Percentiles rank a stretch among this genome's conserved stretches.
Conservation (phyloP, 108 stramenopile genomes). For the Stephanodiscus triporus region DNA sequence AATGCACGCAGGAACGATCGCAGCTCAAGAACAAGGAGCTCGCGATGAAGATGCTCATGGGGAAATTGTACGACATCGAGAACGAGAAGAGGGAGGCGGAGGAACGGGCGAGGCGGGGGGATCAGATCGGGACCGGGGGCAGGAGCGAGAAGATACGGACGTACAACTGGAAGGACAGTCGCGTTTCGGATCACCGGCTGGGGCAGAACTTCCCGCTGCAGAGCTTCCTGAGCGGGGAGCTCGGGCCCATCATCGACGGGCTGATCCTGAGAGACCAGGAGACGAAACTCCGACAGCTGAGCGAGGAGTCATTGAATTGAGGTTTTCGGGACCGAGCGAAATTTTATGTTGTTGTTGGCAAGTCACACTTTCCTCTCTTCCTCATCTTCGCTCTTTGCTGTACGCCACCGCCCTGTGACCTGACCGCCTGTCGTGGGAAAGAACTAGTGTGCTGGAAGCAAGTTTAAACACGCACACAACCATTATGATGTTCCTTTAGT, state of each 20-base stretch:
- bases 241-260: constrained; percentile 76
- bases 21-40: constrained; percentile 95
- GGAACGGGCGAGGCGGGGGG: constrained; percentile 77
- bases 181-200: constrained; percentile 93
- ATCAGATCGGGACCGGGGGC: constrained; percentile 94
- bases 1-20: constrained; percentile 96
- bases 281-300: constrained; percentile 63
- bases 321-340: no score
- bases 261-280: constrained; percentile 87
- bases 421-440: no score
- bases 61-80: constrained; percentile 87
- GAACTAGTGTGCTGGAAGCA: no score
- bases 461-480: no score
- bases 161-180: constrained; percentile 98
- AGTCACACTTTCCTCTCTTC: no score
- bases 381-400: no score
- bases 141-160: constrained; percentile 96
- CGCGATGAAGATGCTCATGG: constrained; percentile 93
- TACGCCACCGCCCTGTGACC: no score
- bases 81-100: constrained; percentile 83
- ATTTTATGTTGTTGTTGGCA: no score
- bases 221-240: constrained; percentile 76
- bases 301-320: constrained; percentile 44
- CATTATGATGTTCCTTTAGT: no score
- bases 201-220: constrained; percentile 85